Evolutionary conservation across 192 early-diverging fungal genomes (phyloP), one percentile per base, ranked within the genome.

Genomic region (Kickxella alabastrina): DNA sequence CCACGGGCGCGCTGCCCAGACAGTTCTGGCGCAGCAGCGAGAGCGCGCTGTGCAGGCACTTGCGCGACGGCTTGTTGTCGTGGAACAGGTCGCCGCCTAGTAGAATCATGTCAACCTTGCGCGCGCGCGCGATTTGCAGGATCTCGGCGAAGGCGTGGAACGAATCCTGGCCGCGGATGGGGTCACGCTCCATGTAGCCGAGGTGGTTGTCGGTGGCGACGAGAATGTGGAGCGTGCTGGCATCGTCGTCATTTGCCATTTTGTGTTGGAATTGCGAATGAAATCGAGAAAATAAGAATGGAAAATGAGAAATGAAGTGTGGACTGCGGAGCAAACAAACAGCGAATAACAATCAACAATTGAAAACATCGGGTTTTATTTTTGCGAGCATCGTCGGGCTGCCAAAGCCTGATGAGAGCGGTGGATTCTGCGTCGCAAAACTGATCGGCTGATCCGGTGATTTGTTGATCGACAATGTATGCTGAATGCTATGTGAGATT

Each of bases 1-100:
- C 52, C 43, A 85, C 83, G 2, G 85, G 79, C 22, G 78, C 70
- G 46, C 83, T 80, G 12, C 90, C 90, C 50, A 89, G 52, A 34
- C 85, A 86, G 55, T 83, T 79, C 24, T 70, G 38, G 4, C 89
- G 71, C 27, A 98, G 55, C 14, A 96, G 53, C 6, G 73, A 62
- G 52, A 91, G 81, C 1, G 90, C 84, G 21, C 66, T 75, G 63
- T 90, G 79, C 47, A 92, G 57, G 24, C 82, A 79, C 36, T 85
- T 82, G 10, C 89, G 79, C 26, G 92, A 90, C 6, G 95, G 95
- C 52, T 84, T 84, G 77, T 93, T 96, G 49, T 95, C 92, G 70
- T 98, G 93, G 71, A 95, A 98, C 17, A 98, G 80, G 70, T 98
- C 95, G 17, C 95, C 95, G 19, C 92, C 92, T 4, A 98, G 76